phyloP scores from a whole-genome alignment of 2,329 filamentous ascomycete genomes.

The Monascus ruber region DNA sequence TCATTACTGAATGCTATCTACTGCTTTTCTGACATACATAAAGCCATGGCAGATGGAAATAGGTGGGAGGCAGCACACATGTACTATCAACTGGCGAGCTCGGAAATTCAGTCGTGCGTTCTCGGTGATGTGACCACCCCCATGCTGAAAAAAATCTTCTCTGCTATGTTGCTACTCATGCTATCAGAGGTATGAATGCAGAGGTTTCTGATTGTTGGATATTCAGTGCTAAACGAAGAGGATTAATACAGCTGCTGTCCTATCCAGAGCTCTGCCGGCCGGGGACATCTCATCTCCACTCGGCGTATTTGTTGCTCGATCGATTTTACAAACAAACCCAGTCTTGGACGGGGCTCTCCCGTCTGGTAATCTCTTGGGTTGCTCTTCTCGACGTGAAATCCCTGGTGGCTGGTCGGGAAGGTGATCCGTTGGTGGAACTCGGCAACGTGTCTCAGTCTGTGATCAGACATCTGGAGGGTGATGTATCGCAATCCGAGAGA shows the following conservation, averaged over 20 bases:
- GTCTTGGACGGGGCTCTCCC: slow-evolving; percentile 17
- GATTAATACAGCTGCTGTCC: slow-evolving; percentile 14
- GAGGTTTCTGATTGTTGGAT: neutral
- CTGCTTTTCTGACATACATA: slow-evolving; percentile 23
- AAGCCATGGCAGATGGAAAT: slow-evolving; percentile 14
- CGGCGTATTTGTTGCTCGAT: slow-evolving; percentile 19
- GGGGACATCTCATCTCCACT: slow-evolving; percentile 20
- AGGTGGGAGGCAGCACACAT: slow-evolving; percentile 16
- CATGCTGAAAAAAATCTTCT: slow-evolving; percentile 15
- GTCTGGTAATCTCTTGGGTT: slow-evolving; percentile 21
- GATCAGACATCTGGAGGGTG: neutral
- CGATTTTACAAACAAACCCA: slow-evolving; percentile 15
- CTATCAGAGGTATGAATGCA: slow-evolving; percentile 20
- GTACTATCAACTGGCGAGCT: slow-evolving; percentile 20
- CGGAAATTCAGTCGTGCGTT: slow-evolving; percentile 17
- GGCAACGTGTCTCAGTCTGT: slow-evolving; percentile 10
- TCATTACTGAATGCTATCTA: slow-evolving; percentile 19
- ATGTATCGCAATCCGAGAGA: slow-evolving; percentile 1
- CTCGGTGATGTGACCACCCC: slow-evolving; percentile 14
- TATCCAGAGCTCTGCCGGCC: slow-evolving; percentile 14
- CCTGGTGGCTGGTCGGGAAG: slow-evolving; percentile 24
- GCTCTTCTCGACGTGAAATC: slow-evolving; percentile 24
- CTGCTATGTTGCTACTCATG: slow-evolving; percentile 23
- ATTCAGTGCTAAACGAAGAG: slow-evolving; percentile 2
- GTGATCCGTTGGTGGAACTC: slow-evolving; percentile 20